Conservation (phyloP, 768 basidiomycete species). For the Paxillus ammoniavirescens region DNA sequence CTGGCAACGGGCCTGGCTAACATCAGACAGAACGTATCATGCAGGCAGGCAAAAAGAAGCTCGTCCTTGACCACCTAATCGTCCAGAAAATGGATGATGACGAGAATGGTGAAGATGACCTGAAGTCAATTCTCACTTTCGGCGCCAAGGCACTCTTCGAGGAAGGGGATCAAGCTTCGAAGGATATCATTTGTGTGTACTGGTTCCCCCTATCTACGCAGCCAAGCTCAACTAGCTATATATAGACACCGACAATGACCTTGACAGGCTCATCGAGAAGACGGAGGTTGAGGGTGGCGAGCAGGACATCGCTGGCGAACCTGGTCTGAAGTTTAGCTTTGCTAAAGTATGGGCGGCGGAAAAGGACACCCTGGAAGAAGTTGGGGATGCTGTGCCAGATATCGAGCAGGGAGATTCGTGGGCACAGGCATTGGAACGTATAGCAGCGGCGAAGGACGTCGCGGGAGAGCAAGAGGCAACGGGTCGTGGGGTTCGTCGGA, state of each 20-base stretch:
- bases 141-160: constrained; percentile 88
- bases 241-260: constrained; percentile 74
- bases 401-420: constrained; percentile 73
- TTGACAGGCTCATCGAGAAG: constrained; percentile 84
- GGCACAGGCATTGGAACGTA: constrained; percentile 62
- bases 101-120: constrained; percentile 70
- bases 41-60: constrained; percentile 92
- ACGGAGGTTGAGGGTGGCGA: constrained; percentile 73
- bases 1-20: constrained; percentile 2
- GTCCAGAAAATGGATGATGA: constrained; percentile 94
- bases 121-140: constrained; percentile 87
- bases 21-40: constrained; percentile 76
- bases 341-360: constrained; percentile 91
- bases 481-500: constrained; percentile 74
- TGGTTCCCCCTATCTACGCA: neutral
- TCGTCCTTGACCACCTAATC: constrained; percentile 91
- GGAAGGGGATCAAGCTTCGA: constrained; percentile 48
- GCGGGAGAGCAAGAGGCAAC: constrained; percentile 50
- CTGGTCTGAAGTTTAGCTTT: constrained; percentile 72
- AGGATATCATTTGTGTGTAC: constrained; percentile 69
- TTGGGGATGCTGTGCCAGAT: constrained; percentile 49
- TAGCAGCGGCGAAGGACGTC: constrained; percentile 41
- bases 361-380: constrained; percentile 66
- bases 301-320: constrained; percentile 45
- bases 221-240: neutral